A percentile compares a stretch with the other conserved stretches of the same genome.
These are phyloP conservation scores for Xylaria multiplex DNA, from an alignment of 2,329 filamentous ascomycete genomes.

Conservation along the genomic window DNA sequence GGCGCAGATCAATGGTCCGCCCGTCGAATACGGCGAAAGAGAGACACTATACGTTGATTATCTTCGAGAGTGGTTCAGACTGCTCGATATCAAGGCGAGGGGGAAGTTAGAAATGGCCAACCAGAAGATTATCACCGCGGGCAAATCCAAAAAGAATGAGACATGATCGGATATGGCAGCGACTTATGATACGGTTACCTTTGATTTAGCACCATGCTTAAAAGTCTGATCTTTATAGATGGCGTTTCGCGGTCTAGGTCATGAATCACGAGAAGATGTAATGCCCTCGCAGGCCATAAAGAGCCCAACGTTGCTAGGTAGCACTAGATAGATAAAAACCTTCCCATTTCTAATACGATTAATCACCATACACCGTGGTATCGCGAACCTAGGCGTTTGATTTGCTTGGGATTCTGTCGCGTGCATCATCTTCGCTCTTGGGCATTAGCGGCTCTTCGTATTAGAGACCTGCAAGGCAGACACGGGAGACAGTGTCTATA, in stretches of 20 bases:
- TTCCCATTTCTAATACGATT: background rate
- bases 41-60: slow-evolving; percentile 62
- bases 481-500: no score
- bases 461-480: no score
- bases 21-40: slow-evolving; percentile 63
- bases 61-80: slow-evolving; percentile 61
- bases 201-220: slow-evolving; percentile 9
- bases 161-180: slow-evolving; percentile 3
- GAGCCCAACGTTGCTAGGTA: background rate
- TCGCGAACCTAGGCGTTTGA: no score
- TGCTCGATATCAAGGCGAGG: slow-evolving; percentile 58
- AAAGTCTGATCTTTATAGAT: background rate
- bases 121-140: slow-evolving; percentile 48
- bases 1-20: slow-evolving; percentile 68
- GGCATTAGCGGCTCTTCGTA: no score
- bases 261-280: slow-evolving; percentile 15
- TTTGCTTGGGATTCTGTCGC: no score
- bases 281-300: slow-evolving; percentile 3
- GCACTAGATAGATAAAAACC: background rate
- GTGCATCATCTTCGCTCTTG: no score
- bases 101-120: slow-evolving; percentile 62
- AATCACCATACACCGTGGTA: background rate
- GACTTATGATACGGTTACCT: background rate
- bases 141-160: slow-evolving; percentile 37
- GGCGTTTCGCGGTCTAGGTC: background rate